Base-by-base conservation (phyloP, 1,284 basidiomycete species). In the Meripilus lineatus region DNA sequence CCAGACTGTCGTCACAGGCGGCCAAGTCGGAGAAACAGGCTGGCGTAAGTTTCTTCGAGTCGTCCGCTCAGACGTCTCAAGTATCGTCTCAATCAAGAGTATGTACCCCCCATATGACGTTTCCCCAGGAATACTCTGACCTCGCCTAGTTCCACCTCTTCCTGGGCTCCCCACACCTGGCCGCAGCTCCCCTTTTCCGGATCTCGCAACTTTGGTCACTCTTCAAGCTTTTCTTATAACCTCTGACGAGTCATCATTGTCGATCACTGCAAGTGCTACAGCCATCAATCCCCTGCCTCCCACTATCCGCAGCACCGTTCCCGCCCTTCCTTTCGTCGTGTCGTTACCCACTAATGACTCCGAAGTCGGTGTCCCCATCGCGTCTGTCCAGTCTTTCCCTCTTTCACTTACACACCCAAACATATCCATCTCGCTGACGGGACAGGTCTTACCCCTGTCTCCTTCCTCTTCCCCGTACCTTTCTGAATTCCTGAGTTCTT, bases 131-230 rank as follows among this genome's bases (percentile, higher is more conserved):
- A 18, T 15, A 23, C 37, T 32, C 28, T 13, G 26, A 44, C 44
- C 25, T 26, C 41, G 33, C 47, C 0, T 50, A 88, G 84, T 88
- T 22, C 82, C 83, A 8, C 57, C 66, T 5, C 51, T 88, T 13
- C 81, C 83, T 40, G 82, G 82, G 2, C 62, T 87, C 11, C 84
- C 85, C 6, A 59, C 62, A n/a, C 79, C 81, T 2, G 80, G 79
- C 13, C 55, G 61, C 7, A 63, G 72, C 42, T 54, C 52, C 1
- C 72, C 76, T 3, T 67, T 82, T 4, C 84, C 84, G 7, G 59
- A 70, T 2, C 55, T 84, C 24, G 68, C 77, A 7, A 66, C 81
- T 40, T 66, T 89, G 6, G 58, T 89, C 42, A 77, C 74, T 0
- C 64, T 89, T 5, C 60, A 74, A 44, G 71, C 72, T 3, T 84